Percentiles rank a stretch among this genome's conserved stretches.
Evolutionary conservation across 202 grass and related monocot species (phyloP).

Genomic region (Zoysia matrella): DNA sequence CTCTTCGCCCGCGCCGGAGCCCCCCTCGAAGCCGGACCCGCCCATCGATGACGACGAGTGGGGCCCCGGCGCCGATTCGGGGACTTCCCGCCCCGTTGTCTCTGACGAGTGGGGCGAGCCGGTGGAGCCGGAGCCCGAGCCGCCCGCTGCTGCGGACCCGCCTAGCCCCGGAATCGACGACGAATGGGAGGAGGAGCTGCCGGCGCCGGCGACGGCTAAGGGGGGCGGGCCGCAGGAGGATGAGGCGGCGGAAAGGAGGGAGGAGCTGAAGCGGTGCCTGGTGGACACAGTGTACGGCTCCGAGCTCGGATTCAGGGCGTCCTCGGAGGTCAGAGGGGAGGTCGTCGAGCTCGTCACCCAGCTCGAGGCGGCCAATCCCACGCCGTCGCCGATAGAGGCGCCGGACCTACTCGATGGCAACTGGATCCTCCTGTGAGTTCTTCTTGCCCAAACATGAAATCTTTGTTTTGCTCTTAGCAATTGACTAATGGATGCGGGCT

Average conservation of each 20-base stretch:
- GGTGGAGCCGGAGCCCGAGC: slow-evolving; percentile 28
- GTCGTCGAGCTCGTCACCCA: not conserved
- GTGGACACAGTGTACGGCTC: slow-evolving; percentile 76
- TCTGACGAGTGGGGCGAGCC: slow-evolving; percentile 86
- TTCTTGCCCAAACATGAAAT: not conserved
- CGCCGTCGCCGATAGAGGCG: too few relatives aligned
- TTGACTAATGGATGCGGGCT: not conserved
- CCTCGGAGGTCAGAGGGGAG: slow-evolving; percentile 78
- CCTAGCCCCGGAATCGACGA: slow-evolving; percentile 41
- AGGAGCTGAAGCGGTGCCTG: slow-evolving; percentile 81
- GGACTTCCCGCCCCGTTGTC: slow-evolving; percentile 38
- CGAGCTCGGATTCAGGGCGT: slow-evolving; percentile 76
- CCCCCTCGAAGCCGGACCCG: slow-evolving; percentile 45
- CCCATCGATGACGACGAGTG: slow-evolving; percentile 72
- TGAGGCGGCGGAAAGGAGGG: slow-evolving; percentile 42
- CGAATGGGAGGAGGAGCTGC: slow-evolving; percentile 61
- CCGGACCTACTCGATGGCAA: slow-evolving; percentile 70
- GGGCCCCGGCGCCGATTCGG: slow-evolving; percentile 39
- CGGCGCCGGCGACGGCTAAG: not conserved
- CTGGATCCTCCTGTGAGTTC: slow-evolving; percentile 87
- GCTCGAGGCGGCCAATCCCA: too few relatives aligned
- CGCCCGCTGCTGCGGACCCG: too few relatives aligned
- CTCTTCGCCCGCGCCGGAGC: slow-evolving; percentile 32
- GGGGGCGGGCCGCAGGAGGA: slow-evolving; percentile 23
- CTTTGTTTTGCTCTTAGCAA: not conserved